phyloP scores from a whole-genome alignment of 371 early-diverging fungal species.

The Quaeritorhiza haematococci region DNA sequence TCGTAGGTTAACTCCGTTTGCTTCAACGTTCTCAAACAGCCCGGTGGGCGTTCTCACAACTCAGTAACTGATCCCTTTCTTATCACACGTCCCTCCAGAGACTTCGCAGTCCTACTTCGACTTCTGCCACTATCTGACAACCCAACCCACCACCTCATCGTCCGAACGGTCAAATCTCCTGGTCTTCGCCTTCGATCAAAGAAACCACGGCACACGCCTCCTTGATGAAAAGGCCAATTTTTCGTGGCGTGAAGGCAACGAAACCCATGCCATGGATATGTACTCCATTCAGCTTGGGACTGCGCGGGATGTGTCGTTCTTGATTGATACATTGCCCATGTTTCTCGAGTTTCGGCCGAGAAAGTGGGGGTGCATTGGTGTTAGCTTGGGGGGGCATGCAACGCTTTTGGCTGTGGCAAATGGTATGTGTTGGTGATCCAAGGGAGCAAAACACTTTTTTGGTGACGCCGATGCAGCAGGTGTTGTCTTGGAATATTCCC shows the following conservation, averaged over 20 bases:
- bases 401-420: conserved; percentile 42
- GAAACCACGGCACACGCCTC: conserved; percentile 52
- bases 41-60: no score
- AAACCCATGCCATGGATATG: conserved; percentile 51
- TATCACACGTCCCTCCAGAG: conserved; percentile 5
- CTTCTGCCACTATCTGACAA: not conserved
- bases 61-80: no score
- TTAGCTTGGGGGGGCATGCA: conserved; percentile 56
- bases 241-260: conserved; percentile 42
- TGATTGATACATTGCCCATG: conserved; percentile 47
- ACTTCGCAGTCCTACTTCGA: not conserved
- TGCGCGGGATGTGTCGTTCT: conserved; percentile 37
- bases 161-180: no score
- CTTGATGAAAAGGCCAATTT: conserved; percentile 28
- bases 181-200: conserved; percentile 49
- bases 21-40: no score
- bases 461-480: no score
- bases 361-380: conserved; percentile 49
- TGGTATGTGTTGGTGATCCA: conserved; percentile 24
- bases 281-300: conserved; percentile 41
- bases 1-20: no score
- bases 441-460: no score
- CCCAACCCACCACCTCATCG: no score
- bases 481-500: no score
- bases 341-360: no score